Evolutionary conservation across 257 asterid species (phyloP), one percentile per base, ranked within the genome.

Genomic region (Avicennia marina): DNA sequence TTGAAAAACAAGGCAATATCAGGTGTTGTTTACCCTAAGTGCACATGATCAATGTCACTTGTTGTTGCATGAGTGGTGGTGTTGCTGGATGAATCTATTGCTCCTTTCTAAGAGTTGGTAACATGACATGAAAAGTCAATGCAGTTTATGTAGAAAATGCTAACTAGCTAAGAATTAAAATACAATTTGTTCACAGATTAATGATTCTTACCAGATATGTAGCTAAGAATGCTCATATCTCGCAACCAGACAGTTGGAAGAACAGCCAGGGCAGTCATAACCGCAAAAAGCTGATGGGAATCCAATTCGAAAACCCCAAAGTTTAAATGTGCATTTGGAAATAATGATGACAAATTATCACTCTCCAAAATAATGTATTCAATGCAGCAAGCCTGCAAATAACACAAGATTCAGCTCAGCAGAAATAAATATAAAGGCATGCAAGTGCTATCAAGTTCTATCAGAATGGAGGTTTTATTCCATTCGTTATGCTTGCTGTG

Each of bases 311-410:
- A 16, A 11, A 68, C 56, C 58, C 97, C 99, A 42, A 86, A 42
- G 66, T 67, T 82, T 40, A 89, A 38, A 66, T 86, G 95, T 7
- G 84, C 91, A 57, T 82, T 79, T 1, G 99, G 99, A 72, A 89
- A 93, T 70, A 93, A 67, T 24, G 94, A 83, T 4, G 99, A 79
- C 68, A 93, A 62, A 60, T 93, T 93, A 64, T 93, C 97, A 17
- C 95, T 77, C 74, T 93, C 99, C 79, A 93, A 66, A 56, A 86
- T 93, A 59, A 93, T 84, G 61, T 84, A 84, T 59, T 93, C 99
- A 24, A 93, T 83, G 41, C 99, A 89, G 68, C 91, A 77, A 31
- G 95, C 95, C 99, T 89, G 90, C 67, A 60, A 58, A 59, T 29
- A 29, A n/a, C 19, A 31, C 17, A 60, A 21, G 11, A 39, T 48